Conservation (phyloP, 495 filamentous ascomycete species). For the Astrothelium subdiscretum region DNA sequence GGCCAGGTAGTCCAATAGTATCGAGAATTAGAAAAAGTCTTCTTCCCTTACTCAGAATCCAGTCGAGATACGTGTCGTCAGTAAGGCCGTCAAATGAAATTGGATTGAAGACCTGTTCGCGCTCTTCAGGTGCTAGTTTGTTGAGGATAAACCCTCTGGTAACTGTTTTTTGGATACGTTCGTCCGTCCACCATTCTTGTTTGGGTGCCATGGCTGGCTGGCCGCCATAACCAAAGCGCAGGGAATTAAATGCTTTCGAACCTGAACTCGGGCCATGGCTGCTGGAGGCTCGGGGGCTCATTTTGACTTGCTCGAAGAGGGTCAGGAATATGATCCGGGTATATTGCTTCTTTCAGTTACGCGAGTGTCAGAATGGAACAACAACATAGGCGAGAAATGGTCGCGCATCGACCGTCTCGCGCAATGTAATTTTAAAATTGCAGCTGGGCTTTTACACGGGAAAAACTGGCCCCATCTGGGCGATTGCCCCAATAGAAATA, state of each 20-base stretch:
- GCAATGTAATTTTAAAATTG: not conserved
- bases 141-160: conserved; percentile 56
- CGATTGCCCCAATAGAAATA: no score
- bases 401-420: not conserved
- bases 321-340: not conserved
- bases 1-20: conserved; percentile 67
- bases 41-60: conserved; percentile 70
- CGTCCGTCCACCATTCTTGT: conserved; percentile 64
- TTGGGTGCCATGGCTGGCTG: conserved; percentile 27
- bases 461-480: not conserved
- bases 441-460: not conserved
- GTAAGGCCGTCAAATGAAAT: conserved; percentile 76
- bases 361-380: not conserved
- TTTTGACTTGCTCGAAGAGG: not conserved
- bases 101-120: conserved; percentile 53
- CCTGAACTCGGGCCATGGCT: conserved; percentile 20
- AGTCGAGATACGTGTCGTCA: conserved; percentile 83
- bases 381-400: not conserved
- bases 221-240: conserved; percentile 31
- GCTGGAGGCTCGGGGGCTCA: conserved; percentile 18
- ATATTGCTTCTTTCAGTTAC: not conserved
- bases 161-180: conserved; percentile 62
- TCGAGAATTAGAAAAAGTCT: conserved; percentile 73
- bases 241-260: conserved; percentile 27
- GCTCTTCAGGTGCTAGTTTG: conserved; percentile 52